Evolutionary conservation across 331 rosid species (phyloP).

Genomic region (Acacia concinna): DNA sequence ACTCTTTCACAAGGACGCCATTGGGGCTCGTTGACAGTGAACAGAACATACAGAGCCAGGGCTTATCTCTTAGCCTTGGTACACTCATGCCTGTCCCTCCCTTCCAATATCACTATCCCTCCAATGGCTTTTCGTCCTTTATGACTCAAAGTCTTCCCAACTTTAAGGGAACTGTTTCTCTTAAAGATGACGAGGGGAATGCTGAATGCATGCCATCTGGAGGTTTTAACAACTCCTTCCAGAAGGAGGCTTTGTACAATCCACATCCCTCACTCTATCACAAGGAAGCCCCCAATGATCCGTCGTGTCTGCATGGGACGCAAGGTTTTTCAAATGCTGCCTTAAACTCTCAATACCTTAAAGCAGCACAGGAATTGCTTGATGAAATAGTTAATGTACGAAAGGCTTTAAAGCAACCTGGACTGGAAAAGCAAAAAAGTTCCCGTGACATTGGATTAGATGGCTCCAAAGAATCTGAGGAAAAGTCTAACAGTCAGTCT

Average conservation of each 20-base stretch:
- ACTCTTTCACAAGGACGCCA: constrained; percentile 41
- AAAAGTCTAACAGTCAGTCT: constrained; percentile 50
- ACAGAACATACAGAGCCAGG: constrained; percentile 64
- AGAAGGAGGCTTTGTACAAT: constrained; percentile 55
- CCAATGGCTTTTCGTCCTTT: constrained; percentile 45
- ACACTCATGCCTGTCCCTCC: constrained; percentile 55
- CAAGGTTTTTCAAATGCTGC: constrained; percentile 33
- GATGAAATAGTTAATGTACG: constrained; percentile 77
- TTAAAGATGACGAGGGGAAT: constrained; percentile 48
- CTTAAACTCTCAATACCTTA: constrained; percentile 59
- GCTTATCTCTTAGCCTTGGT: constrained; percentile 83
- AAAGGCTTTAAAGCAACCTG: constrained; percentile 66
- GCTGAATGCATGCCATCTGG: constrained; percentile 56
- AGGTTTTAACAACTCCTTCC: constrained; percentile 34
- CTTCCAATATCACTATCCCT: constrained; percentile 58
- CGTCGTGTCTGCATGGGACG: constrained; percentile 39
- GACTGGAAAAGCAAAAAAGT: constrained; percentile 50
- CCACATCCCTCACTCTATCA: constrained; percentile 37
- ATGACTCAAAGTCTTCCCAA: constrained; percentile 42
- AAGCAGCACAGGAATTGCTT: constrained; percentile 77
- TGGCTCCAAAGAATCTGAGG: constrained; percentile 58
- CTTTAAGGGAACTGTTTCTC: constrained; percentile 34
- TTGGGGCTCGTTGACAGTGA: constrained; percentile 43
- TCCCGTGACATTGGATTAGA: constrained; percentile 42
- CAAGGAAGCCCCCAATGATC: constrained; percentile 42